These are phyloP conservation scores for Clonostachys chloroleuca DNA, from an alignment of 2,329 filamentous ascomycete species.

Conservation along the genomic window DNA sequence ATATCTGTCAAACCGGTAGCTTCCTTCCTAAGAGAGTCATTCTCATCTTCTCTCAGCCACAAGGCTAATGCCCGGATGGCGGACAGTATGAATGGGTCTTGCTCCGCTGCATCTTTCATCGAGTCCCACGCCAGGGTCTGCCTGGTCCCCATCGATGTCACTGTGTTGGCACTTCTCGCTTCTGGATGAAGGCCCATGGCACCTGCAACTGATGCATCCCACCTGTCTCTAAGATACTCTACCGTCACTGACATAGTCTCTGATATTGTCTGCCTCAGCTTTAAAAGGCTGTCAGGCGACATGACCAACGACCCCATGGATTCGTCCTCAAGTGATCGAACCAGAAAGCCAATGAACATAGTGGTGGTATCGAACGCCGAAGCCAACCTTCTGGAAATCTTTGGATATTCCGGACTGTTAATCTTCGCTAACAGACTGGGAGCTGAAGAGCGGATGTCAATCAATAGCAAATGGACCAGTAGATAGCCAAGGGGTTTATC, in stretches of 20 bases:
- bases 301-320: constrained; percentile 31
- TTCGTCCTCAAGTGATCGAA: constrained; percentile 48
- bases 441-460: constrained; percentile 60
- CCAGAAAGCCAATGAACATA: constrained; percentile 53
- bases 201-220: constrained; percentile 62
- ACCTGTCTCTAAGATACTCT: constrained; percentile 66
- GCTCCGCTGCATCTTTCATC: constrained; percentile 35
- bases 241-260: constrained; percentile 60
- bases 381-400: constrained; percentile 47
- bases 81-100: constrained; percentile 57
- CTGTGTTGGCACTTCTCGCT: constrained; percentile 37
- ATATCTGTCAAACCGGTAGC: constrained; percentile 58
- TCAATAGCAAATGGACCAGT: constrained; percentile 59
- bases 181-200: constrained; percentile 56
- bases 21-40: constrained; percentile 50
- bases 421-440: constrained; percentile 55
- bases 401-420: constrained; percentile 47
- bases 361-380: constrained; percentile 60
- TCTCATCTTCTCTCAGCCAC: constrained; percentile 68
- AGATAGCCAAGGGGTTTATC: constrained; percentile 57
- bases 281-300: constrained; percentile 55
- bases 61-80: constrained; percentile 53
- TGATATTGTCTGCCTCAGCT: constrained; percentile 53
- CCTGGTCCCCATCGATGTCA: constrained; percentile 37
- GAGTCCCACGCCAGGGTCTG: constrained; percentile 56